Base-by-base conservation (phyloP, 129 eudicot genomes). In the Flaveria trinervia region DNA sequence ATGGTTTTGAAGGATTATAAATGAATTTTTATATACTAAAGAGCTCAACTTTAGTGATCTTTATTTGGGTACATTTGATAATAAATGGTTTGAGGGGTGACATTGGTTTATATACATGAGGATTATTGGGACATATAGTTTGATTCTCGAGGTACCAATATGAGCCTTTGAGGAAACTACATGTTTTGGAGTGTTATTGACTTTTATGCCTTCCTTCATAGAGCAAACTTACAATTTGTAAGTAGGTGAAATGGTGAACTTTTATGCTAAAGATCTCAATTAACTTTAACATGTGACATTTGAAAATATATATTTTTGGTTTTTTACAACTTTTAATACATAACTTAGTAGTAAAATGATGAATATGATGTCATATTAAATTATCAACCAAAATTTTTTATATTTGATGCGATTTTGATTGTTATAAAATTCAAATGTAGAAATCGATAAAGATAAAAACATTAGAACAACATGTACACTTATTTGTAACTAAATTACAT, bases 51-150 rank as follows among this genome's bases (percentile, higher is more conserved):
- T 26, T 79, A 72, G 49, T 44, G 68, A 54, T 68, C 44, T 74
- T 46, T 20, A 44, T 50, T 26, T 25, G 10, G 5, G 59, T 71
- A 20, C 64, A 67, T 68, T 45, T 81, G 56, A 36, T 74, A 71
- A 57, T 65, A 11, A 72, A 74, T 68, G 67, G 12, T 33, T 44
- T 74, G 60, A 43, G 14, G 11, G 75, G 64, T 17, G 64, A 73
- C 23, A 20, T 15, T 26, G n/a, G 70, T 64, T 67, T 72, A 64
- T 73, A 54, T 73, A 73, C 65, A 20, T 41, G 10, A 72, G 33
- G 79, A 64, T 64, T 64, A 74, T 66, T 44, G 77, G 83, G 83
- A 17, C 75, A 65, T 16, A 26, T 45, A 6, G 55, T 67, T 81
- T 81, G 84, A 75, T 60, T 15, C 59, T 73, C 1, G 64, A 45